These are phyloP conservation scores for Gypsophila paniculata DNA, from an alignment of 179 eudicot genomes.

Conservation along the genomic window DNA sequence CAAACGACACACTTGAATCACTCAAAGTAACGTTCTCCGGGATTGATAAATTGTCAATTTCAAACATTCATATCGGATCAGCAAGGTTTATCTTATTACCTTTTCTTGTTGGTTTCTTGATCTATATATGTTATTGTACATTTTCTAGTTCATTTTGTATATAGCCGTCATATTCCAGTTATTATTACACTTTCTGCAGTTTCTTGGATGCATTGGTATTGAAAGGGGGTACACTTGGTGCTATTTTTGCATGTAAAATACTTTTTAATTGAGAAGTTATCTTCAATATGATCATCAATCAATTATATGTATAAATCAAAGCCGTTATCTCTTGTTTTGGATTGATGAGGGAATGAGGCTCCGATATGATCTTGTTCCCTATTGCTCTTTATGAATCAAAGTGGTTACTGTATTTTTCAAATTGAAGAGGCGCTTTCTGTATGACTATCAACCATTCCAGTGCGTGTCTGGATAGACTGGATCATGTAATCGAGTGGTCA, in stretches of 20 bases:
- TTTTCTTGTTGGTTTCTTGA: slow-evolving; percentile 3
- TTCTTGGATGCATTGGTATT: background rate
- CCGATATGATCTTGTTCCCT: too few species aligned
- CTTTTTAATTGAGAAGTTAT: background rate
- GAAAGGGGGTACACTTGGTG: background rate
- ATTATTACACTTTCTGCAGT: background rate
- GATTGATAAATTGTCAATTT: slow-evolving; percentile 81
- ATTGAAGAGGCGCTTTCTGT: background rate
- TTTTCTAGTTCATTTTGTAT: background rate
- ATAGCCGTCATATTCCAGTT: background rate
- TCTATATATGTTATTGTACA: background rate
- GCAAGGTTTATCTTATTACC: slow-evolving; percentile 42
- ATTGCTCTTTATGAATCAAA: too few species aligned
- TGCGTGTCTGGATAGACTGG: background rate
- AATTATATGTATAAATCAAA: too few species aligned
- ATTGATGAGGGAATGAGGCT: too few species aligned
- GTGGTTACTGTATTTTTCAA: too few species aligned
- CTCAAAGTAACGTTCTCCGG: slow-evolving; percentile 40
- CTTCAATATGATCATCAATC: background rate
- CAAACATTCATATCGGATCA: slow-evolving; percentile 65
- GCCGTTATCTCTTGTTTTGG: background rate
- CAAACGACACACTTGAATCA: slow-evolving; percentile 46
- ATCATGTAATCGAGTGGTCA: background rate
- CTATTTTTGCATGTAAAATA: background rate
- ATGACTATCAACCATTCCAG: background rate